Evolutionary conservation across 164 flowering plant genomes (phyloP), one percentile per base, ranked within the genome.

Genomic region (Berberis vulgaris): DNA sequence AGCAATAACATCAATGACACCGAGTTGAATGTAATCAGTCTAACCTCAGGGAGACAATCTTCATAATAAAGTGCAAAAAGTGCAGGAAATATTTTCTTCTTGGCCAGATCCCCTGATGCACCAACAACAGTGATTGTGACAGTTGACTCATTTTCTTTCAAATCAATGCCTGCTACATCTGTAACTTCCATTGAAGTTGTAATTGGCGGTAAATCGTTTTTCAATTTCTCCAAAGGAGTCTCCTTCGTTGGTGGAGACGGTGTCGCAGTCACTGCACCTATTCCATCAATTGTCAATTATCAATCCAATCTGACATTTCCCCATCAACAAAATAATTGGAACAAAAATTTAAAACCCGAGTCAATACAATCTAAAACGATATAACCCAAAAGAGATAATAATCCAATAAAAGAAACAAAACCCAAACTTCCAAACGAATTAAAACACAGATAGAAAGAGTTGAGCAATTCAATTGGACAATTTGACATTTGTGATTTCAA

Each of bases 71-170:
- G 87, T 45, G 97, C 97, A 73, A 89, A 89, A 42, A 89, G 86
- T 45, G 97, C 94, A 10, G 97, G 97, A 67, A 89, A 89, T n/a
- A 89, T 89, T 74, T 89, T 89, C 84, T 87, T 89, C 74, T 81
- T 87, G 26, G 94, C 93, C 65, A 89, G 88, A 72, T 89, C 91
- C 45, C 97, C 97, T 0, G 97, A 87, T 65, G 97, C 97, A 55
- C 97, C 97, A 71, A 87, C 86, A 49, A 89, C 87, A n/a, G 85
- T 86, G 26, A 89, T 86, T 68, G 89, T 89, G 53, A 84, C 74
- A 57, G 83, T 83, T 13, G 79, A 67, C 50, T 74, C 80, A 2
- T 59, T 44, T 74, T 72, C 60, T 53, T 77, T 46, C 68, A 44
- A 41, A 66, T 74, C 77, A 62, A 69, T 79, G 44, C 60, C 56